These are phyloP conservation scores for Achlya hypogyna DNA, from an alignment of 352 stramenopile species.

Conservation along the genomic window DNA sequence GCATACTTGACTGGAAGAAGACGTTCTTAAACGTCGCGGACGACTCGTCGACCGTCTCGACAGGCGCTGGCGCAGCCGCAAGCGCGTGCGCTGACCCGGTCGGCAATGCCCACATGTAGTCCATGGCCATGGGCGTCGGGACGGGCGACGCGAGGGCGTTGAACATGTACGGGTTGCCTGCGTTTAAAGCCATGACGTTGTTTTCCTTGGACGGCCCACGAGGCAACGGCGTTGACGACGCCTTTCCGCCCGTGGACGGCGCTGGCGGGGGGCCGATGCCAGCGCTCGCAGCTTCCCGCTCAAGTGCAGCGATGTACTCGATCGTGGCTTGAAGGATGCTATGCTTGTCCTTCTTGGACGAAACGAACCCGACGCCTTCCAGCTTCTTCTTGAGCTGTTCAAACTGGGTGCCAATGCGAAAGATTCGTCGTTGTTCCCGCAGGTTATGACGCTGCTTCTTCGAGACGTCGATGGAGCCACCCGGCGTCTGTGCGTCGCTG, in stretches of 20 bases:
- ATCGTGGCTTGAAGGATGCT: conserved; percentile 74
- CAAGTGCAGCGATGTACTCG: conserved; percentile 70
- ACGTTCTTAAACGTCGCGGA: conserved; percentile 61
- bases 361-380: conserved; percentile 55
- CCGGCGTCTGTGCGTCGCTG: conserved; percentile 45
- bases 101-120: conserved; percentile 47
- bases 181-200: neutral
- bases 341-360: conserved; percentile 82
- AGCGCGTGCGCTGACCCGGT: conserved; percentile 28
- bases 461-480: conserved; percentile 50
- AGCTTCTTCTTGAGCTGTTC: conserved; percentile 71
- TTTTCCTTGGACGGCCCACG: conserved; percentile 4
- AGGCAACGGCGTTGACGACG: conserved; percentile 21
- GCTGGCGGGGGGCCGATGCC: conserved; percentile 19
- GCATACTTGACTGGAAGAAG: conserved; percentile 71
- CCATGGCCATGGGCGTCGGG: conserved; percentile 52
- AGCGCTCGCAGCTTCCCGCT: conserved; percentile 37
- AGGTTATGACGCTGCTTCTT: conserved; percentile 83
- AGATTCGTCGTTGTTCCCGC: conserved; percentile 66
- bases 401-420: conserved; percentile 80
- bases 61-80: conserved; percentile 23
- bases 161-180: conserved; percentile 51
- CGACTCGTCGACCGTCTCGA: conserved; percentile 51
- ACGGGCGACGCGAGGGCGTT: conserved; percentile 63
- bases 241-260: neutral